A percentile compares a stretch with the other conserved stretches of the same genome.
Evolutionary conservation across 441 rosid genomes (phyloP).

Genomic region (Gossypium aridum): DNA sequence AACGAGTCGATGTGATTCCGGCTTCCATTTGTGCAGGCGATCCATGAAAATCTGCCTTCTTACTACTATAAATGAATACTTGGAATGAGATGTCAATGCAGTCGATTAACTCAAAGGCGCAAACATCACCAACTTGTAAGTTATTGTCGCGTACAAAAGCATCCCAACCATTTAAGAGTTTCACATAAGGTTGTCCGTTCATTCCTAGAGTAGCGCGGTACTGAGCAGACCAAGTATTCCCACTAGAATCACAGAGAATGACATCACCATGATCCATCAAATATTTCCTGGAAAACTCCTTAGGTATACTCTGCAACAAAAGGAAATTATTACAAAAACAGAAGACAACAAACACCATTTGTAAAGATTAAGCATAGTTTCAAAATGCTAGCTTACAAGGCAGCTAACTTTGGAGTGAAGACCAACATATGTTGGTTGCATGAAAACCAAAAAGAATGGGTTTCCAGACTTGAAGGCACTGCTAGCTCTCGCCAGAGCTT

Average conservation of each 20-base stretch:
- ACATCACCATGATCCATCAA: not conserved
- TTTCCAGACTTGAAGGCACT: not conserved
- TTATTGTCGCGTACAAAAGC: conserved; percentile 9
- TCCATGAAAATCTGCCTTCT: not conserved
- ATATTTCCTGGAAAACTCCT: not conserved
- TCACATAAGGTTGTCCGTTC: not conserved
- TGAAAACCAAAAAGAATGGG: conserved; percentile 8
- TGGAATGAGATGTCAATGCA: not conserved
- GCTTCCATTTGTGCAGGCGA: not conserved
- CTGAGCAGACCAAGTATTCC: not conserved
- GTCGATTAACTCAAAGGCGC: conserved; percentile 8
- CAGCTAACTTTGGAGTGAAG: not conserved
- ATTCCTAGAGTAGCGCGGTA: not conserved
- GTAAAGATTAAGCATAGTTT: not conserved
- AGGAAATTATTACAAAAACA: not conserved
- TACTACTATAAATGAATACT: not conserved
- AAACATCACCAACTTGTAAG: conserved; percentile 10
- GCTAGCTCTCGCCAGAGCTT: not conserved
- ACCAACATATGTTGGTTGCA: not conserved
- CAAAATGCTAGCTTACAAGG: not conserved
- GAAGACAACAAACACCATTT: not conserved
- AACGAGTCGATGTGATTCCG: not conserved
- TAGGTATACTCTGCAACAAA: conserved; percentile 1
- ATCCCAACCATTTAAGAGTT: not conserved
- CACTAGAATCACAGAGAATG: not conserved